Base-by-base conservation (phyloP, 495 filamentous ascomycete genomes). In the Clohesyomyces aquaticus region DNA sequence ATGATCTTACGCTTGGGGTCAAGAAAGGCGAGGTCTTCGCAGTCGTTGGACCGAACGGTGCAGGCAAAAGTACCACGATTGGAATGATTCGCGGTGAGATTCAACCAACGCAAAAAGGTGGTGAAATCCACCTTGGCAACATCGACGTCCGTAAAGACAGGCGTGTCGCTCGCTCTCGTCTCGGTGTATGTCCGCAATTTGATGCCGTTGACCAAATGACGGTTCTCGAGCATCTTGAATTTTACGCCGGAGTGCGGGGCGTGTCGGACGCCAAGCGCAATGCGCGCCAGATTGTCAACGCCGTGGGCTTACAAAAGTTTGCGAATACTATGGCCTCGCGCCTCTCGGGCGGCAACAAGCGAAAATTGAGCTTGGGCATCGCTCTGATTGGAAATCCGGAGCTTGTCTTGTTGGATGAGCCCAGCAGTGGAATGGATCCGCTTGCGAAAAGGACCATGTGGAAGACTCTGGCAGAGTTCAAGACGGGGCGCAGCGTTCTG, bases 361-460 rank as follows among this genome's bases (percentile, higher is more conserved):
- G 87, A 11, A 90, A 90, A 65, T 76, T 90, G 0, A 83, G 79
- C 3, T 80, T 91, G 0, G 88, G 83, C 21, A 89, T 90, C 54
- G 88, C 87, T 1, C 73, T 90, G 1, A 88, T 88, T 77, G 88
- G 88, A 42, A 88, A 91, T 66, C 88, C 88, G 0, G 81, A 83
- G 18, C 87, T 91, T 0, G 73, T 91, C 1, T 77, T 91, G 1
- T 82, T 92, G 3, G 89, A 92, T 38, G 60, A 68, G 49, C 65
- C 65, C 1, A 54, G 70, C 86, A 85, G 80, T 2, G 88, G 88
- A 1, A 82, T 91, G 67, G 88, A 91, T 66, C 88, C 88, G 0
- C 87, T 85, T 0, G 82, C 87, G 0, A 91, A 91, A 71, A 77
- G 88, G 25, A 79, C 86, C 61, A 90, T 91, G 88, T 91, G 88